Percentiles rank a stretch among this genome's conserved stretches.
These are phyloP conservation scores for Fusarium pseudograminearum DNA, from an alignment of 2,329 filamentous ascomycete species.

Conservation along the genomic window DNA sequence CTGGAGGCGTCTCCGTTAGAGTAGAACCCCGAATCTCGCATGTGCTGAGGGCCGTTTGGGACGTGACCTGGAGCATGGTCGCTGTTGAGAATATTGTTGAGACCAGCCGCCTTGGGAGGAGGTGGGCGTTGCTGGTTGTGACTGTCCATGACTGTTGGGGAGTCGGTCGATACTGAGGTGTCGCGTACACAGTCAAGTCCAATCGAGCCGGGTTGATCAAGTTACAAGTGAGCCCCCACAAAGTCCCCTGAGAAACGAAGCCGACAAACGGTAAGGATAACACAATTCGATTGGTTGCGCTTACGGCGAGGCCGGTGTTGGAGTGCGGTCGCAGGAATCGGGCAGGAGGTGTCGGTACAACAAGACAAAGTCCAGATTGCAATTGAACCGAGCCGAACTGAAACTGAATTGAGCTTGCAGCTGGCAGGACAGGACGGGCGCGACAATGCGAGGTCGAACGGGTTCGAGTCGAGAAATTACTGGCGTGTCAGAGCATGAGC, in stretches of 20 bases:
- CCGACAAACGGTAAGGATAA: not conserved
- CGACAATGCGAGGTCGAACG: conserved; percentile 19
- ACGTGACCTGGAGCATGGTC: conserved; percentile 47
- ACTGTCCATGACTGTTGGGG: conserved; percentile 45
- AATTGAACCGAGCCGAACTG: conserved; percentile 4
- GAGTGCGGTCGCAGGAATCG: conserved; percentile 11
- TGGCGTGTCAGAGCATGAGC: conserved; percentile 40
- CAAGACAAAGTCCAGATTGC: conserved; percentile 6
- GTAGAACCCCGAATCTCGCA: conserved; percentile 59
- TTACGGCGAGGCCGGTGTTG: conserved; percentile 13
- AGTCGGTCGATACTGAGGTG: conserved; percentile 23
- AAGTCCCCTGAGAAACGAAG: conserved; percentile 19
- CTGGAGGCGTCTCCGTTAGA: conserved; percentile 59
- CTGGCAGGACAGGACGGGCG: conserved; percentile 16
- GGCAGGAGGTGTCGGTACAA: conserved; percentile 21
- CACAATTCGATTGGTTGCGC: conserved; percentile 15
- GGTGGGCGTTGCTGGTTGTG: conserved; percentile 47
- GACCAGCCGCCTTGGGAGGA: conserved; percentile 53
- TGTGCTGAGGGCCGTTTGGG: conserved; percentile 49
- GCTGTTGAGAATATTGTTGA: conserved; percentile 57
- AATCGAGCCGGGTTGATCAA: conserved; percentile 10
- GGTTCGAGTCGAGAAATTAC: conserved; percentile 7
- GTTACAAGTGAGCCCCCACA: conserved; percentile 15
- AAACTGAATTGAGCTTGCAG: not conserved
- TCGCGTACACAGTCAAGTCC: conserved; percentile 19